These are phyloP conservation scores for Xerocomus cyaneibrunnescens DNA, from an alignment of 1,284 basidiomycete genomes.

Conservation along the genomic window DNA sequence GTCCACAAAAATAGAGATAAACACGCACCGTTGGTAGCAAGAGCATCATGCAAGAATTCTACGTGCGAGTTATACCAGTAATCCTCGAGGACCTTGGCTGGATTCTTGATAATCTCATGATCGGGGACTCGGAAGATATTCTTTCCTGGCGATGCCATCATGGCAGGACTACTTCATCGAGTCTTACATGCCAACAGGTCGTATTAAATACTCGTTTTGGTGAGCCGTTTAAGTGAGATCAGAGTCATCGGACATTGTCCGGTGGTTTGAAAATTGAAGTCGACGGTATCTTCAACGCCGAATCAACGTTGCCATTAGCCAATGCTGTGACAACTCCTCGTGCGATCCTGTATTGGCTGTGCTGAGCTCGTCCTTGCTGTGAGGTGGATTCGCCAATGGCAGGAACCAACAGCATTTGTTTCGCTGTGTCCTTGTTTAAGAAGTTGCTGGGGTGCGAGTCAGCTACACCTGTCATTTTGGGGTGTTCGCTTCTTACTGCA, in stretches of 20 bases:
- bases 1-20: too few relatives aligned
- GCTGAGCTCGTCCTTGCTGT: not conserved
- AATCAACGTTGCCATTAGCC: not conserved
- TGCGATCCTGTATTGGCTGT: not conserved
- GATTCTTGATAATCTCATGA: not conserved
- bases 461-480: not conserved
- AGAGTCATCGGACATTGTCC: too few relatives aligned
- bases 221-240: too few relatives aligned
- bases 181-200: too few relatives aligned
- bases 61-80: not conserved
- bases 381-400: conserved; percentile 17
- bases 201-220: too few relatives aligned
- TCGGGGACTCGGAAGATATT: too few relatives aligned
- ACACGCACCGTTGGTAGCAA: too few relatives aligned
- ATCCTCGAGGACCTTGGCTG: not conserved
- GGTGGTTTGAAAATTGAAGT: too few relatives aligned
- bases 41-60: not conserved
- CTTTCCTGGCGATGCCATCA: too few relatives aligned
- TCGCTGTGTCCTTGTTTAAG: conserved; percentile 8
- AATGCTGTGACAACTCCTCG: too few relatives aligned
- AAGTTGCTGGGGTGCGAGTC: not conserved
- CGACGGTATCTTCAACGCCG: too few relatives aligned
- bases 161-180: too few relatives aligned
- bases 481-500: not conserved
- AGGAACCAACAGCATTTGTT: conserved; percentile 30